A percentile compares a stretch with the other conserved stretches of the same genome.
These are phyloP conservation scores for Camelina sativa DNA, from an alignment of 345 rosid genomes.

Conservation along the genomic window DNA sequence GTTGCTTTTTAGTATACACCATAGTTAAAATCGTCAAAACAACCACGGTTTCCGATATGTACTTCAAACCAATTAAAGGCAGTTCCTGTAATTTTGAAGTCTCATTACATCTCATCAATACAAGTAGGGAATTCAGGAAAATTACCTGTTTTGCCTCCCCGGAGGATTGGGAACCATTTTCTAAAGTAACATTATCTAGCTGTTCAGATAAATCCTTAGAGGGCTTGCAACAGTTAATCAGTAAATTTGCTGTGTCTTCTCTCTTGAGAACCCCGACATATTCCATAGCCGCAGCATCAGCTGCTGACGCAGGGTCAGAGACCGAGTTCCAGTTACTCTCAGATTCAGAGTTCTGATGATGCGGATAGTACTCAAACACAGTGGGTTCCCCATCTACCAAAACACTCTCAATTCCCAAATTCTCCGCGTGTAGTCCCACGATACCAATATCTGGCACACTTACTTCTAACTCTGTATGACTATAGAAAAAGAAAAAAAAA, in stretches of 20 bases:
- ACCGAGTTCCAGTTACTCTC: slow-evolving; percentile 68
- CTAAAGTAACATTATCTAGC: slow-evolving; percentile 55
- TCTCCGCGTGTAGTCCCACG: slow-evolving; percentile 91
- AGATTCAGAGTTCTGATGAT: slow-evolving; percentile 52
- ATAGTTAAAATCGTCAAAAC: too few species aligned
- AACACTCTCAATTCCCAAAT: slow-evolving; percentile 85
- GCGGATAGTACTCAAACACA: slow-evolving; percentile 91
- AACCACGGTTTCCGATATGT: too few species aligned
- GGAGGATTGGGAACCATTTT: slow-evolving; percentile 62
- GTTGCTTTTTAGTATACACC: too few species aligned
- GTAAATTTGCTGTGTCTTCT: slow-evolving; percentile 74
- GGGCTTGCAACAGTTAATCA: slow-evolving; percentile 91
- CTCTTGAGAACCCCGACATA: slow-evolving; percentile 68
- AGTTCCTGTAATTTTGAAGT: neutral
- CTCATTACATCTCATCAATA: slow-evolving; percentile 1
- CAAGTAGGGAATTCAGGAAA: neutral
- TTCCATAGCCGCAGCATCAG: slow-evolving; percentile 74
- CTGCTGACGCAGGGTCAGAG: slow-evolving; percentile 68
- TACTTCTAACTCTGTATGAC: slow-evolving; percentile 92
- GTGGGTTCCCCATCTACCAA: slow-evolving; percentile 90
- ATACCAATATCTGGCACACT: slow-evolving; percentile 92
- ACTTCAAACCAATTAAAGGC: too few species aligned
- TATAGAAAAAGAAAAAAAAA: slow-evolving; percentile 23
- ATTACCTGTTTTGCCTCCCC: slow-evolving; percentile 75
- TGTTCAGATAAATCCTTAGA: slow-evolving; percentile 67